These are phyloP conservation scores for Cladosporium sphaerospermum DNA, from an alignment of 2,329 filamentous ascomycete genomes.

Conservation along the genomic window DNA sequence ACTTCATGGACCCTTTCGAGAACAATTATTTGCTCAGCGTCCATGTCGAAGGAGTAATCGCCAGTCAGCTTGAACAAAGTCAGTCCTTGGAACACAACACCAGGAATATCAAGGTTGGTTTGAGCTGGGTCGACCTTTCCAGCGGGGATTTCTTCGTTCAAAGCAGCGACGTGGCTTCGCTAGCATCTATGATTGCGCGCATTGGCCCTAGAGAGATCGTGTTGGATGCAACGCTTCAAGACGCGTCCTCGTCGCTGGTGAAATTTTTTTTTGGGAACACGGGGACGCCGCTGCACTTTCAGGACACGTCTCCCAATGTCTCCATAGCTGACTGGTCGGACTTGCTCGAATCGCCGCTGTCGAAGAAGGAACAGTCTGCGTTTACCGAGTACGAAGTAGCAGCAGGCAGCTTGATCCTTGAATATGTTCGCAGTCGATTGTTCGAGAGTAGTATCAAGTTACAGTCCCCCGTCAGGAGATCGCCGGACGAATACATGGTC, in stretches of 20 bases:
- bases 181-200: constrained; percentile 76
- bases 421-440: constrained; percentile 75
- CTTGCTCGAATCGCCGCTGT: constrained; percentile 69
- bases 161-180: constrained; percentile 58
- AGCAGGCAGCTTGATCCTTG: constrained; percentile 74
- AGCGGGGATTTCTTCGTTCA: constrained; percentile 94
- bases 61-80: constrained; percentile 8
- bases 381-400: constrained; percentile 66
- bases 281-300: constrained; percentile 67
- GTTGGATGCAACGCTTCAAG: constrained; percentile 53
- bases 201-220: constrained; percentile 82
- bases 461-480: constrained; percentile 71
- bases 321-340: constrained; percentile 54
- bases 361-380: constrained; percentile 43
- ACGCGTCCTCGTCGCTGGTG: constrained; percentile 33
- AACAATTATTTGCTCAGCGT: constrained; percentile 90
- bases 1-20: constrained; percentile 88
- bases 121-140: constrained; percentile 92
- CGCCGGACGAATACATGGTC: constrained; percentile 70
- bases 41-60: constrained; percentile 45
- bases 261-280: constrained; percentile 27
- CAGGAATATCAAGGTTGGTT: constrained; percentile 50
- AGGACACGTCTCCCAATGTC: constrained; percentile 35
- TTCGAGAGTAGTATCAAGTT: constrained; percentile 74
- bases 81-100: constrained; percentile 17